These are phyloP conservation scores for Evernia prunastri DNA, from an alignment of 495 filamentous ascomycete species.

Conservation along the genomic window DNA sequence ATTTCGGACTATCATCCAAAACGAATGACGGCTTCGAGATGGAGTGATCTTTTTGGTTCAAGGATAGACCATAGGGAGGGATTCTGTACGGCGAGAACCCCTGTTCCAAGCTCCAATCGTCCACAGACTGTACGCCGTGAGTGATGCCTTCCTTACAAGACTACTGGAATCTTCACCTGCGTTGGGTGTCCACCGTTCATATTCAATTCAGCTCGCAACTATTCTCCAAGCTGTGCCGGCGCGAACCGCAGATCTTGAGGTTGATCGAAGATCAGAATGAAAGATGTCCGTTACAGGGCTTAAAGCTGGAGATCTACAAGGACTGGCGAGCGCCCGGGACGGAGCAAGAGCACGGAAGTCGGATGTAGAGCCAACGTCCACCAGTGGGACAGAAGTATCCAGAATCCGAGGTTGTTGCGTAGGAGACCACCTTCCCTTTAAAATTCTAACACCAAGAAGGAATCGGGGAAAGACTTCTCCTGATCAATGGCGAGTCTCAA, in stretches of 20 bases:
- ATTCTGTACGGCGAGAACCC: conserved; percentile 41
- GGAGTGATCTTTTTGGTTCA: neutral
- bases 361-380: neutral
- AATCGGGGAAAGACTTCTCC: too few relatives aligned
- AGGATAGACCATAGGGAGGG: conserved; percentile 22
- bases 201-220: neutral
- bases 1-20: neutral
- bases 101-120: conserved; percentile 52
- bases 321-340: neutral
- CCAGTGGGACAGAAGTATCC: too few relatives aligned
- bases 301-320: neutral
- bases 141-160: neutral
- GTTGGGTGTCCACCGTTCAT: neutral
- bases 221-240: too few relatives aligned
- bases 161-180: neutral
- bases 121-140: conserved; percentile 21
- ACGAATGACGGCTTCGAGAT: neutral
- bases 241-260: neutral
- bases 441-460: too few relatives aligned
- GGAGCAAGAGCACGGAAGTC: neutral
- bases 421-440: too few relatives aligned
- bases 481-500: too few relatives aligned
- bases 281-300: neutral
- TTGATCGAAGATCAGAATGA: neutral
- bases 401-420: too few relatives aligned